These are phyloP conservation scores for Capniomyces stellatus DNA, from an alignment of 371 early-diverging fungal genomes.

Conservation along the genomic window DNA sequence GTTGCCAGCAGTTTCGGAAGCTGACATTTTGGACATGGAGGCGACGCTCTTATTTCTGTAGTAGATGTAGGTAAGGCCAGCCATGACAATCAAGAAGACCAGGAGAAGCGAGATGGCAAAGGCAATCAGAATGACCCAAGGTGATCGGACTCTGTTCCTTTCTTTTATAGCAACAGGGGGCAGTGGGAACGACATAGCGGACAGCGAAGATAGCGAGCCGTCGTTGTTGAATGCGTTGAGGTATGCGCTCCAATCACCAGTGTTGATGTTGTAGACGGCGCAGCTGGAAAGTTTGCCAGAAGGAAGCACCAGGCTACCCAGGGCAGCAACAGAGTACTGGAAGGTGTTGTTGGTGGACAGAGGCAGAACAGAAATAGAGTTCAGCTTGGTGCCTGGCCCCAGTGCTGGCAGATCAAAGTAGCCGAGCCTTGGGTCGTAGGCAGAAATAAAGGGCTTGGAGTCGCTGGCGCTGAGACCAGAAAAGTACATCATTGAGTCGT, in stretches of 20 bases:
- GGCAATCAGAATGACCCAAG: conserved; percentile 46
- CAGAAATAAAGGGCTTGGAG: background rate
- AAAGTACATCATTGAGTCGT: background rate
- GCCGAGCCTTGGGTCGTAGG: background rate
- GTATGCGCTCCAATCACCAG: conserved; percentile 39
- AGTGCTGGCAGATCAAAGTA: background rate
- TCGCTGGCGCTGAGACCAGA: background rate
- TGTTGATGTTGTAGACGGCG: conserved; percentile 44
- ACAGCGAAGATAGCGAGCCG: conserved; percentile 25
- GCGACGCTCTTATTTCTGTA: conserved; percentile 23
- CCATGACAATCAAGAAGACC: conserved; percentile 42
- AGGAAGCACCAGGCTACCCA: conserved; percentile 31
- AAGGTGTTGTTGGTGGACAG: background rate
- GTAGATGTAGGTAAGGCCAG: conserved; percentile 33
- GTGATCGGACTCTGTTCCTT: conserved; percentile 23
- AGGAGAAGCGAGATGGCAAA: conserved; percentile 45
- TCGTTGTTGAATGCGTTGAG: conserved; percentile 30
- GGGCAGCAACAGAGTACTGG: conserved; percentile 25
- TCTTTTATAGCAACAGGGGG: conserved; percentile 15
- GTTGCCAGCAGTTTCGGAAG: conserved; percentile 6
- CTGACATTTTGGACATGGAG: background rate
- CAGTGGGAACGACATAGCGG: conserved; percentile 29
- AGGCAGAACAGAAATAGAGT: background rate
- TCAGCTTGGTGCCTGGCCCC: background rate
- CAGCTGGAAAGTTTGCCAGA: conserved; percentile 30